Base-by-base conservation (phyloP, 2,329 filamentous ascomycete genomes). In the Venturia carpophila region DNA sequence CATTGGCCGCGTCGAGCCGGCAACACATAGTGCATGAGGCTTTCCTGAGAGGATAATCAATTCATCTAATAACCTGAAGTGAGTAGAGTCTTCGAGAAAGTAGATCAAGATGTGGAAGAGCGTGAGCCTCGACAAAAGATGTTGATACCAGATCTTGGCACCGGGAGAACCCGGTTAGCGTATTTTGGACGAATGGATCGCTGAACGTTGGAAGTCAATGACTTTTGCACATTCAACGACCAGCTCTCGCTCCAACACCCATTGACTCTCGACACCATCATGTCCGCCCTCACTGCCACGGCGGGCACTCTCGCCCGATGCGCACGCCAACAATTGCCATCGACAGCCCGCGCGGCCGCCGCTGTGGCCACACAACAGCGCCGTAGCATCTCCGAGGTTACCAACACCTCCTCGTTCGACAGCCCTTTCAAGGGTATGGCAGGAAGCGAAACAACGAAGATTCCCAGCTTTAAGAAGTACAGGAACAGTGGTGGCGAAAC, bases 381-480 rank as follows among this genome's bases (percentile, higher is more conserved):
- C 71, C 78, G 77, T 70, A 73, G 71, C 72, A 71, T 73, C 68
- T 75, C 75, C 70, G 73, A 74, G 66, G 70, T 70, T 55, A 69
- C 73, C 62, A 70, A 21, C 5, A 52, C 73, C 30, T 74, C 79
- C 67, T 76, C 78, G 68, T 81, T 80, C 76, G 76, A 78, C 70
- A 79, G 75, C 71, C 86, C 86, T 68, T 88, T 88, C 79, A 78
- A 79, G 73, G 77, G 75, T 70, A 68, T 74, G 69, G 74, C 76
- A 66, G 77, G 75, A 70, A 68, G 74, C 69, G 75, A 76, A 66
- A 84, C 83, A 71, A 87, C 83, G 77, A 86, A 89, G 78, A 89
- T 97, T 75, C 94, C 94, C 71, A 87, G 90, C 80, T 97, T 96
- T 79, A 85, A 85, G 77, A 88, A 92, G 77, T 99, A 99, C 83